Base-by-base conservation (phyloP, 2,329 filamentous ascomycete genomes). In the Fusarium setosum region DNA sequence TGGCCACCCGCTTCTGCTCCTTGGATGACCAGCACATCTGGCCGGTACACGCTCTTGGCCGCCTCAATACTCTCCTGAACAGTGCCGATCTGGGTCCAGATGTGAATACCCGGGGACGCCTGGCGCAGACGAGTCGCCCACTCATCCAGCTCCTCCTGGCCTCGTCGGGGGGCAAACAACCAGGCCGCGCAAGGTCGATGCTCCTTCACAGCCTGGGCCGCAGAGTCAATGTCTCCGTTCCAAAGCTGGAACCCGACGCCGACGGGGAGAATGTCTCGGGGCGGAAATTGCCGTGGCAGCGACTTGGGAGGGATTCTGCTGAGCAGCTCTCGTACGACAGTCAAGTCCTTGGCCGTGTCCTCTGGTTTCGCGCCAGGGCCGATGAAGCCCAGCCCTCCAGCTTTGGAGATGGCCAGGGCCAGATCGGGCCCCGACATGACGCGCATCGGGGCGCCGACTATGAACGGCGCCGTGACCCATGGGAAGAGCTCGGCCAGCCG, bases 371-470 rank as follows among this genome's bases (percentile, higher is more conserved):
- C 73, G 10, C 69, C 78, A 1, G 77, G 78, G 3, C 78, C 82
- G 42, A 83, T 76, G 66, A 83, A 84, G 11, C 82, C 86, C 2
- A 93, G 82, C 0, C 92, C 92, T 17, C 92, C 92, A 7, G 91
- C 90, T 65, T 90, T 90, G 55, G 90, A 88, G 13, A 92, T 83
- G 40, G 87, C 84, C 29, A 88, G 78, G 4, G 89, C 88, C 4
- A 93, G 82, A 1, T 77, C 67, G 72, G 82, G 61, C 74, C 84
- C 71, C 75, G 82, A 68, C 83, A 92, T 86, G 32, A 88, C 81
- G 42, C 89, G 85, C 91, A 94, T 93, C 0, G 91, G 91, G 2
- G 89, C 90, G 34, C 82, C 81, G 42, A 84, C 80, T 26, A 93
- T 82, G 18, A 92, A 69, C 0, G 76, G 73, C 4, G 71, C 34